Percentiles rank a stretch among this genome's conserved stretches.
phyloP scores from a whole-genome alignment of 805 yeast genomes.

The Monosporozyma solicola region DNA sequence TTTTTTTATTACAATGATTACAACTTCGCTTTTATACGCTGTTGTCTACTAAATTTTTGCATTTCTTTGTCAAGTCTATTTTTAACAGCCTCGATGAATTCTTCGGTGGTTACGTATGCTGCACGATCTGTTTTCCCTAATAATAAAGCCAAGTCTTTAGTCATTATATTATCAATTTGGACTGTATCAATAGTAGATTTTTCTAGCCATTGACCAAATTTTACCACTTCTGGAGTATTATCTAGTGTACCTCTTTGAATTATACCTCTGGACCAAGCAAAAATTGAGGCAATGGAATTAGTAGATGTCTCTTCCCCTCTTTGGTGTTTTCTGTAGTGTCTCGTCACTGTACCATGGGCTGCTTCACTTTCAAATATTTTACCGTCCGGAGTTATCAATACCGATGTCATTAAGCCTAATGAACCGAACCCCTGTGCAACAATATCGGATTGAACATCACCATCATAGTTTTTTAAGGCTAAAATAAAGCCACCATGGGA shows the following conservation, averaged over 20 bases:
- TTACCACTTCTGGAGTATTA: constrained; percentile 69
- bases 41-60: background rate
- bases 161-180: constrained; percentile 75
- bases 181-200: constrained; percentile 82
- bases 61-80: constrained; percentile 38
- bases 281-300: constrained; percentile 92
- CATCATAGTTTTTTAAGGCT: constrained; percentile 96
- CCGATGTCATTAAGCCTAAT: constrained; percentile 92
- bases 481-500: constrained; percentile 89
- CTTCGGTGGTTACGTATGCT: constrained; percentile 81
- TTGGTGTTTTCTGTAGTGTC: constrained; percentile 92
- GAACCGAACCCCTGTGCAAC: constrained; percentile 98
- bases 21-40: background rate
- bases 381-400: constrained; percentile 90
- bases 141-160: constrained; percentile 89
- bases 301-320: constrained; percentile 95
- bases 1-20: background rate
- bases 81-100: constrained; percentile 76
- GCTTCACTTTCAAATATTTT: constrained; percentile 93
- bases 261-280: constrained; percentile 92
- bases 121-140: constrained; percentile 76
- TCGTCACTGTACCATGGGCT: constrained; percentile 96
- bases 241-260: constrained; percentile 87
- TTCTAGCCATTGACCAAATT: constrained; percentile 72
- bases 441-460: constrained; percentile 95